Percentiles rank a stretch among this genome's conserved stretches.
Evolutionary conservation across 306 rosid species (phyloP).

Genomic region (Canavalia gladiata): DNA sequence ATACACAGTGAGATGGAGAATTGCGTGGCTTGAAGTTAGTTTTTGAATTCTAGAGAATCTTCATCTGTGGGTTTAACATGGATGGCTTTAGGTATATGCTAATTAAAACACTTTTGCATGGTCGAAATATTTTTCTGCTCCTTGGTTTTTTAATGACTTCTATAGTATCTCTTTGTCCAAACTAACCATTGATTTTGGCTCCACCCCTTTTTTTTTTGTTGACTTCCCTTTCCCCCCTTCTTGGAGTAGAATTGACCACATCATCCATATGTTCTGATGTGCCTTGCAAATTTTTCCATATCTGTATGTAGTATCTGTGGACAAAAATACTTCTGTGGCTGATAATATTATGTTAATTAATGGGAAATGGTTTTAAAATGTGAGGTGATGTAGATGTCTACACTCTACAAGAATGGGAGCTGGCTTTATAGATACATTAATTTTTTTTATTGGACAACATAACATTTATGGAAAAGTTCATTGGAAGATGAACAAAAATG

Average conservation of each 20-base stretch:
- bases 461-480: background rate
- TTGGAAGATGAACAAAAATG: constrained; percentile 9
- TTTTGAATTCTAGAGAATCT: too few relatives aligned
- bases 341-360: background rate
- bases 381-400: background rate
- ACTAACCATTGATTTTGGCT: background rate
- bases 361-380: constrained; percentile 1
- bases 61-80: too few relatives aligned
- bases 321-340: background rate
- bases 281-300: background rate
- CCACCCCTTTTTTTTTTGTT: background rate
- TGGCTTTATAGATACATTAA: background rate
- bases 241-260: background rate
- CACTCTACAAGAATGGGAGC: background rate
- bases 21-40: too few relatives aligned
- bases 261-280: background rate
- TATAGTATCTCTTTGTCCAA: background rate
- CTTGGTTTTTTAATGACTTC: background rate
- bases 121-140: background rate
- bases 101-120: background rate
- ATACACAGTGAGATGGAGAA: too few relatives aligned
- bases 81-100: too few relatives aligned
- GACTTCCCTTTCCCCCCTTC: background rate
- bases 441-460: background rate
- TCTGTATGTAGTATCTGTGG: background rate